phyloP scores from a whole-genome alignment of 805 yeast species.

The Candida patagonica region DNA sequence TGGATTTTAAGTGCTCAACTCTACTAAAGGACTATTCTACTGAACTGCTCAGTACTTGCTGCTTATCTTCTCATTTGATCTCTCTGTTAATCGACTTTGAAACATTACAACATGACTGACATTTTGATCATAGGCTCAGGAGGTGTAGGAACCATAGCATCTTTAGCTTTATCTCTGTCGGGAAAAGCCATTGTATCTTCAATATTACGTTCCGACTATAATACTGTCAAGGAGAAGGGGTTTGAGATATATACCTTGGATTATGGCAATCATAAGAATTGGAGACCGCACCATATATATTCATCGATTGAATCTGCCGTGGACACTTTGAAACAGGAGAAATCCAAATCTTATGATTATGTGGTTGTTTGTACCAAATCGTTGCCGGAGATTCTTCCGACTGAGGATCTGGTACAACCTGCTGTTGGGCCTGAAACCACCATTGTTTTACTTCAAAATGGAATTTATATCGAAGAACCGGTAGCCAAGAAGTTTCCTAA shows the following conservation, averaged over 20 bases:
- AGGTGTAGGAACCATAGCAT: constrained; percentile 77
- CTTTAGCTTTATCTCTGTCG: constrained; percentile 46
- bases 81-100: constrained; percentile 16
- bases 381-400: constrained; percentile 50
- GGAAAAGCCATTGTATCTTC: constrained; percentile 46
- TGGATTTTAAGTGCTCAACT: too few species aligned
- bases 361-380: constrained; percentile 55
- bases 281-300: constrained; percentile 41
- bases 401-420: constrained; percentile 43
- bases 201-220: constrained; percentile 59
- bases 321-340: constrained; percentile 14
- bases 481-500: constrained; percentile 43
- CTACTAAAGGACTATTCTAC: too few species aligned
- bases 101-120: constrained; percentile 31
- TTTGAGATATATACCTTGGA: constrained; percentile 51
- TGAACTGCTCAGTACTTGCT: too few species aligned
- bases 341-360: constrained; percentile 46
- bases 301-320: constrained; percentile 36
- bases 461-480: constrained; percentile 53
- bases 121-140: constrained; percentile 66
- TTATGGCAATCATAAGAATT: constrained; percentile 45
- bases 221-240: constrained; percentile 42
- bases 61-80: too few species aligned
- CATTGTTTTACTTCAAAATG: constrained; percentile 56
- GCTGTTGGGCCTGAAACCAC: constrained; percentile 40